These are phyloP conservation scores for Sanghuangporus sanghuang DNA, from an alignment of 1,284 basidiomycete genomes.

Conservation along the genomic window DNA sequence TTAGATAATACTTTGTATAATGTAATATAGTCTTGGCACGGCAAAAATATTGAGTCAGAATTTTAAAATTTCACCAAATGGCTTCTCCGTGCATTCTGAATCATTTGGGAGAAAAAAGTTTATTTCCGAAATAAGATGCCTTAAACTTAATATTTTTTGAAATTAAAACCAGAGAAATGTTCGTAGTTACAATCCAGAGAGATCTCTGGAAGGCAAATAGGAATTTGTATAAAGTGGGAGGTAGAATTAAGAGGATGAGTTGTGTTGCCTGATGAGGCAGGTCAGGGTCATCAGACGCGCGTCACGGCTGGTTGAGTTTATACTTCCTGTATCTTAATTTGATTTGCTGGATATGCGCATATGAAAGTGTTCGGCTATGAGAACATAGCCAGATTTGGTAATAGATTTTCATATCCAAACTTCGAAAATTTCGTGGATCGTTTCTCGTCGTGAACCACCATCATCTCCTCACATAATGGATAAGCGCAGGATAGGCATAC, in stretches of 20 bases:
- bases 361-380: no score
- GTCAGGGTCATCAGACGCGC: background rate
- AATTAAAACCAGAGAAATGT: background rate
- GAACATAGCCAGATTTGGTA: no score
- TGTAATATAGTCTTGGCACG: background rate
- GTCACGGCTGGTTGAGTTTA: background rate
- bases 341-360: no score
- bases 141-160: background rate
- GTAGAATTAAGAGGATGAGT: background rate
- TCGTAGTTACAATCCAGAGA: background rate
- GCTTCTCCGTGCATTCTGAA: background rate
- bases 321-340: conserved; percentile 21
- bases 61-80: background rate
- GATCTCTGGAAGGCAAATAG: background rate
- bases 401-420: background rate
- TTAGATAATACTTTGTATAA: background rate
- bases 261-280: background rate
- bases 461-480: conserved; percentile 39
- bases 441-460: background rate
- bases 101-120: background rate
- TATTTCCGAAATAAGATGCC: background rate
- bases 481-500: conserved; percentile 52
- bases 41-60: background rate
- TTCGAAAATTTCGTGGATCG: background rate
- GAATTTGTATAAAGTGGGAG: background rate